phyloP scores from a whole-genome alignment of 768 basidiomycete genomes.

The Trametopsis cervina region DNA sequence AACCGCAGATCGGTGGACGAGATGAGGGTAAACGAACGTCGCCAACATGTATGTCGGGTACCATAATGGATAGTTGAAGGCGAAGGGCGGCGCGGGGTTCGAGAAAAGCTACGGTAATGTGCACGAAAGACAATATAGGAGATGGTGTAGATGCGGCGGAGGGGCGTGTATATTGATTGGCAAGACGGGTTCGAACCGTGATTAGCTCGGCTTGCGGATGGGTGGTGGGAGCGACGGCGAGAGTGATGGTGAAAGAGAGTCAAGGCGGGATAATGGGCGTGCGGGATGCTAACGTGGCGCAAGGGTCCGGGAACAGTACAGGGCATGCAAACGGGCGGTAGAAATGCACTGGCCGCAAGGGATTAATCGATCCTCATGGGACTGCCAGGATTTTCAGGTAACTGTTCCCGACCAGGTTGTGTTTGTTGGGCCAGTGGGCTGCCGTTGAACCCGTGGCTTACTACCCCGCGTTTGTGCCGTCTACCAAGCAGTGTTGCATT shows the following conservation, averaged over 20 bases:
- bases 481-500: slow-evolving; percentile 82
- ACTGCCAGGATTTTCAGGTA: slow-evolving; percentile 13
- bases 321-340: neutral
- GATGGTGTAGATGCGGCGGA: neutral
- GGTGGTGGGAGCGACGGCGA: too few species aligned
- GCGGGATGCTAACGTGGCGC: neutral
- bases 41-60: too few species aligned
- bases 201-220: too few species aligned
- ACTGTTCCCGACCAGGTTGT: neutral
- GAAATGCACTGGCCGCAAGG: too few species aligned
- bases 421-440: slow-evolving; percentile 10
- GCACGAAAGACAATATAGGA: neutral
- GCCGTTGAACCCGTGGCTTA: slow-evolving; percentile 1
- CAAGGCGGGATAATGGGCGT: neutral
- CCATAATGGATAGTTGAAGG: too few species aligned
- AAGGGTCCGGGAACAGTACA: neutral
- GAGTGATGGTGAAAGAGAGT: neutral
- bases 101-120: neutral
- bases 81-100: too few species aligned
- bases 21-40: too few species aligned
- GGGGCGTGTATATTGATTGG: neutral
- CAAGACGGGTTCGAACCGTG: too few species aligned
- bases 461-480: slow-evolving; percentile 38
- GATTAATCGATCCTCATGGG: slow-evolving; percentile 12
- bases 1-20: too few species aligned